phyloP scores from a whole-genome alignment of 129 eudicot genomes.

The Centaurea solstitialis region DNA sequence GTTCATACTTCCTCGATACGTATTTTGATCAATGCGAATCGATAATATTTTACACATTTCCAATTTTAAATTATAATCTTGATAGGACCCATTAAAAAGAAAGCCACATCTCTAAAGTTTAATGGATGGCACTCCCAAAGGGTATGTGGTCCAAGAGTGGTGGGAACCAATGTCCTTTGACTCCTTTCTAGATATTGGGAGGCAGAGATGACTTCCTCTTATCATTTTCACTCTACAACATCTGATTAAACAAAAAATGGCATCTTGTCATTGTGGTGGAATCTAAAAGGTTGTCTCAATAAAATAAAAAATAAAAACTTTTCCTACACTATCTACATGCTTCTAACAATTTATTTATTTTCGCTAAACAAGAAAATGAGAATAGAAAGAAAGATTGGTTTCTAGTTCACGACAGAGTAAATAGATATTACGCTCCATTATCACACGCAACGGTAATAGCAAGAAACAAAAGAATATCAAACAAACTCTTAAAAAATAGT shows the following conservation, averaged over 20 bases:
- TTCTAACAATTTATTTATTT: no score
- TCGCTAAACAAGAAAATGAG: neutral
- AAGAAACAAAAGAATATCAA: neutral
- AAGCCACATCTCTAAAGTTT: neutral
- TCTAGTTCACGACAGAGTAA: neutral
- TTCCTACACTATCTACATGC: neutral
- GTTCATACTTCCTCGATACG: neutral
- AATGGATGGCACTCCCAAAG: constrained; percentile 9
- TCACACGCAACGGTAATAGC: neutral
- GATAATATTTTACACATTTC: neutral
- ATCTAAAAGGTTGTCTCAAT: neutral
- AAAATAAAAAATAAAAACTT: neutral
- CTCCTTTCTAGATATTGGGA: constrained; percentile 26
- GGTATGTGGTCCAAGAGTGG: neutral
- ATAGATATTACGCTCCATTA: no score
- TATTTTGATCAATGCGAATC: neutral
- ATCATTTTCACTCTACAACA: constrained; percentile 8
- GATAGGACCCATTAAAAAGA: neutral
- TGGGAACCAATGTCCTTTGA: constrained; percentile 3
- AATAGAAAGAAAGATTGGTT: neutral
- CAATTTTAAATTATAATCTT: neutral
- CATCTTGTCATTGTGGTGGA: constrained; percentile 23
- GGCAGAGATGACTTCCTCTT: constrained; percentile 20
- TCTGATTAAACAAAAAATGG: constrained; percentile 9
- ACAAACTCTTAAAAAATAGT: neutral